phyloP scores from a whole-genome alignment of 345 rosid species.

The Kernera saxatilis region DNA sequence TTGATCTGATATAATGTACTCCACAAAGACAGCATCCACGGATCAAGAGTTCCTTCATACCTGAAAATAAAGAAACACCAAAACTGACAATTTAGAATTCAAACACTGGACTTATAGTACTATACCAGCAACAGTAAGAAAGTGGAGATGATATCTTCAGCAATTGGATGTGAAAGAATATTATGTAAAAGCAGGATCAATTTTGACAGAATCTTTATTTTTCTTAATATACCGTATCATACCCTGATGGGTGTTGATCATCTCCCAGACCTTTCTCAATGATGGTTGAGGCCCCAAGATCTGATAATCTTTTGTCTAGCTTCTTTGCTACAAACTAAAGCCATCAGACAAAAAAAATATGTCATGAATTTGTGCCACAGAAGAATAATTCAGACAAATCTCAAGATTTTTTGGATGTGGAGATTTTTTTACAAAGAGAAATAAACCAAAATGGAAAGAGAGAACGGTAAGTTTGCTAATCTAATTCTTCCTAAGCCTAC shows the following conservation, averaged over 20 bases:
- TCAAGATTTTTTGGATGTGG: not conserved
- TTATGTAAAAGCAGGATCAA: not conserved
- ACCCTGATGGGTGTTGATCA: constrained; percentile 99
- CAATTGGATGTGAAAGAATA: not conserved
- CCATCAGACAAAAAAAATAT: constrained; percentile 15
- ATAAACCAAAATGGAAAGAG: not conserved
- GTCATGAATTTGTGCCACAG: not conserved
- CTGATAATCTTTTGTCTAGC: constrained; percentile 80
- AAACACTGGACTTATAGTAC: not conserved
- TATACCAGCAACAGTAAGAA: not conserved
- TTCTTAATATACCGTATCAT: constrained; percentile 31
- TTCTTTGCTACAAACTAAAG: constrained; percentile 94
- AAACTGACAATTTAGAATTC: not conserved
- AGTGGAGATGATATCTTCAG: not conserved
- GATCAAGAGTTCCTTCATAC: constrained; percentile 92
- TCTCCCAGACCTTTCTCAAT: constrained; percentile 89
- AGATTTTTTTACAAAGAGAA: not conserved
- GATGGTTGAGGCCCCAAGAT: constrained; percentile 69
- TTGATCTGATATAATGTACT: constrained; percentile 42
- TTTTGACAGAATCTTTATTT: not conserved
- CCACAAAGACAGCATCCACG: constrained; percentile 93
- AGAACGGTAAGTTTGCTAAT: not conserved
- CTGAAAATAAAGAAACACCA: constrained; percentile 33
- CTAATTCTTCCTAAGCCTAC: not conserved
- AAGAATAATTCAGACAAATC: not conserved